Base-by-base conservation (phyloP, 345 rosid genomes). In the Eucalyptus shirleyi region DNA sequence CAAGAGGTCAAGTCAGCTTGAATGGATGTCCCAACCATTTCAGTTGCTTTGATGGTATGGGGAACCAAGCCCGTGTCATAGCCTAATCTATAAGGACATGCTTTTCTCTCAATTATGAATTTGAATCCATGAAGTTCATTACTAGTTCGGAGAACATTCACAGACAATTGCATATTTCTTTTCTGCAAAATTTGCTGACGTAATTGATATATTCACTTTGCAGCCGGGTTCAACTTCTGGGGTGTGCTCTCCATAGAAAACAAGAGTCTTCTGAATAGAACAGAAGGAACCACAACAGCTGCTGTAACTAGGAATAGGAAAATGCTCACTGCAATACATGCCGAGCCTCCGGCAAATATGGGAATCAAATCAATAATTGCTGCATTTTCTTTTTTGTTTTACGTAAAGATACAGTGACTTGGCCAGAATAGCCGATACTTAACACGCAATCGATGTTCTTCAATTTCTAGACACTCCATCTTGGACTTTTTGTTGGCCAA, bases 141-240 rank as follows among this genome's bases (percentile, higher is more conserved):
- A 77, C 9, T 23, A 12, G 85, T 77, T 77, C 15, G 30, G 24
- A 37, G 28, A 21, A 40, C 85, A 77, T 77, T 21, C 30, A 77
- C 9, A 37, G 83, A 77, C 83, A 37, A 77, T 19, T 37, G 83
- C 83, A 21, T 6, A 44, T 77, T 77, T 77, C 47, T 77, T 77
- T 40, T 77, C 47, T 11, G 45, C 15, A 77, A 77, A 77, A 37
- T 77, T 37, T 77, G 85, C 85, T 77, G 85, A 77, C 16, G 9
- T 26, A 8, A 21, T 21, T 8, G 47, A 12, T 7, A n/a, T 16
- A 12, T 44, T 86, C 42, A 42, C 53, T 3, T 87, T 91, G 93
- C 91, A 94, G 95, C 72, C 93, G 32, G 94, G 94, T 87, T 93
- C 95, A 81, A 90, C 93, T 67, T 91, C 95, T 45, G 90, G 89